These are phyloP conservation scores for Annulohypoxylon truncatum DNA, from an alignment of 2,329 filamentous ascomycete species.

Conservation along the genomic window DNA sequence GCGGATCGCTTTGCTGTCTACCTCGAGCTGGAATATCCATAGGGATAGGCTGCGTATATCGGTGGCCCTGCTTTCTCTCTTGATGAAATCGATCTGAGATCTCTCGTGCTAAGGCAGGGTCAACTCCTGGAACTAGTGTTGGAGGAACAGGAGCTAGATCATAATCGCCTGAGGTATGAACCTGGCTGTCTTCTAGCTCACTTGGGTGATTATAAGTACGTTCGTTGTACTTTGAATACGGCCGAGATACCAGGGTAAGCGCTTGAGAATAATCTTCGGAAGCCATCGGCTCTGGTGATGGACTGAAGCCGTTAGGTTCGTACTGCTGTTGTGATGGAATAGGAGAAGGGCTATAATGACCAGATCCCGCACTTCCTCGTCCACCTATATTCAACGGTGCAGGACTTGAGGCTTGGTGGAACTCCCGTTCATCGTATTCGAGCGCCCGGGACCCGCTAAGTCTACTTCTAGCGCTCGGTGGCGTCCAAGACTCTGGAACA, in stretches of 20 bases:
- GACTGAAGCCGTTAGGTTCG: slow-evolving; percentile 47
- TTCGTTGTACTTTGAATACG: slow-evolving; percentile 42
- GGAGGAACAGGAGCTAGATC: slow-evolving; percentile 63
- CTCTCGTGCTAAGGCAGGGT: slow-evolving; percentile 66
- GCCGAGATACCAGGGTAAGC: slow-evolving; percentile 42
- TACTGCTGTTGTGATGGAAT: slow-evolving; percentile 46
- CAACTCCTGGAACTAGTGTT: slow-evolving; percentile 70
- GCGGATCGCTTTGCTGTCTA: slow-evolving; percentile 51
- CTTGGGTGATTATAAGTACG: slow-evolving; percentile 48
- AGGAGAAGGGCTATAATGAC: slow-evolving; percentile 47
- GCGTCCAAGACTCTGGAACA: slow-evolving; percentile 64
- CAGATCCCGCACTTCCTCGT: slow-evolving; percentile 50
- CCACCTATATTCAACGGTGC: slow-evolving; percentile 59
- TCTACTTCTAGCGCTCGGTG: slow-evolving; percentile 45
- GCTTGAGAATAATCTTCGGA: slow-evolving; percentile 53
- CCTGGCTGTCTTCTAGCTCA: slow-evolving; percentile 53
- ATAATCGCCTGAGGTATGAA: slow-evolving; percentile 53
- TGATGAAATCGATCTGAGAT: slow-evolving; percentile 68
- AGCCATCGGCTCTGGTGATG: slow-evolving; percentile 50
- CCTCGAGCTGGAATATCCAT: slow-evolving; percentile 57
- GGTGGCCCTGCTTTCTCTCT: slow-evolving; percentile 61
- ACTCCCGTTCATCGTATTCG: slow-evolving; percentile 55
- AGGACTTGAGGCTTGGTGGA: slow-evolving; percentile 55
- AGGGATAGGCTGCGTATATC: slow-evolving; percentile 56
- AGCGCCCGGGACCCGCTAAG: slow-evolving; percentile 42